Base-by-base conservation (phyloP, 78 protist genomes). In the Dictyostelium purpureum region DNA sequence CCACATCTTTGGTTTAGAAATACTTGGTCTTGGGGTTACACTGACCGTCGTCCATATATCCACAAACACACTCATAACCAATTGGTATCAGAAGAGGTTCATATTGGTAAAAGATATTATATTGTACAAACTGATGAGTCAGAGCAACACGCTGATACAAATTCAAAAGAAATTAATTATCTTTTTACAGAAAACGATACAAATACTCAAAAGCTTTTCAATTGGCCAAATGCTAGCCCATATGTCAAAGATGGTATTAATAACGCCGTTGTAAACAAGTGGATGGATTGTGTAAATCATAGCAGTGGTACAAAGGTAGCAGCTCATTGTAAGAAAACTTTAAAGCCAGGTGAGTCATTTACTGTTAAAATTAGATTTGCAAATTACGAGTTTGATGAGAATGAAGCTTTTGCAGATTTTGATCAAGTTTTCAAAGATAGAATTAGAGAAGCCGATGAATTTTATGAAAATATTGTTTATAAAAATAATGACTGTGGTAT, bases 1-100 rank as follows among this genome's bases (percentile, higher is more conserved):
- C 97, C 98, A 35, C 77, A 75, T 12, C 70, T 94, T 12, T 97
- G 98, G 98, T 81, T 43, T 45, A 69, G 97, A 49, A 97, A 97
- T 87, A 89, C 96, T 6, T 97, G 98, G 98, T 49, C 90, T 24
- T 97, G 98, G 98, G 98, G 96, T 1, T 91, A 77, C 73, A 28
- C 45, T 26, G 54, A 54, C 43, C 38, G 59, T 26, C 33, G 66
- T 16, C 80, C 80, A 33, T 42, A 31, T 59, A 70, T 83, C 19
- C n/a, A 43, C 6, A 33, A 33, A 14, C 43, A 38, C 7, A 47
- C 35, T 2, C 52, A 43, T 26, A 71, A 71, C 74, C 52, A 38
- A 43, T 71, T 75, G 76, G 38, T 69, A 7, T 40, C 71, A 42
- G 93, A 88, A 37, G 93, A 88, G 21, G 51, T 31, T 45, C 93